Evolutionary conservation across 495 filamentous ascomycete species (phyloP).

Genomic region (Talaromyces borbonicus): DNA sequence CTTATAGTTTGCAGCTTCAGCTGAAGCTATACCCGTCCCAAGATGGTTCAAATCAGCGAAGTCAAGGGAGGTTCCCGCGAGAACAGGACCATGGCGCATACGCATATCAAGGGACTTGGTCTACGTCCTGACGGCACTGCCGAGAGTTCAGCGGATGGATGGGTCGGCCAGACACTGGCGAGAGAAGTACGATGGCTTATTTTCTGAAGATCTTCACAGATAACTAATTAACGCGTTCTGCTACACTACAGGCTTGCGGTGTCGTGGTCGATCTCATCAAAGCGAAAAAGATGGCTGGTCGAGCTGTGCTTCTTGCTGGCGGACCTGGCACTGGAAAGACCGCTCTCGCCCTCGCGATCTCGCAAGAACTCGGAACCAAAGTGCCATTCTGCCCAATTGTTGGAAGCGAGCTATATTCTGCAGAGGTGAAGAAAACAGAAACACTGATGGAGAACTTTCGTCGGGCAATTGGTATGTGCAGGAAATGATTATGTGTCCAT

Average conservation of each 20-base stretch:
- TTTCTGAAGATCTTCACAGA: neutral
- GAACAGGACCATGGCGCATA: constrained; percentile 90
- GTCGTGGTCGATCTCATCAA: constrained; percentile 91
- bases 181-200: constrained; percentile 56
- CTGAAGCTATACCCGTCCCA: constrained; percentile 13
- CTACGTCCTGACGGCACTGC: constrained; percentile 73
- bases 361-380: constrained; percentile 91
- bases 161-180: constrained; percentile 80
- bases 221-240: constrained; percentile 4
- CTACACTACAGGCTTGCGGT: constrained; percentile 63
- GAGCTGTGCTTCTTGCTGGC: constrained; percentile 86
- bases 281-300: constrained; percentile 92
- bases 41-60: constrained; percentile 92
- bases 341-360: constrained; percentile 85
- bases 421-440: constrained; percentile 98
- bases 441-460: constrained; percentile 98
- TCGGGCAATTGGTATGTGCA: constrained; percentile 68
- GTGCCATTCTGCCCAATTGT: constrained; percentile 97
- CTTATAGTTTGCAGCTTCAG: constrained; percentile 2
- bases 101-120: constrained; percentile 92
- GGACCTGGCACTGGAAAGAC: constrained; percentile 95
- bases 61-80: constrained; percentile 92
- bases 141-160: constrained; percentile 65
- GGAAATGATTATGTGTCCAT: neutral
- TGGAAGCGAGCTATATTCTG: constrained; percentile 91